Evolutionary conservation across 345 rosid genomes (phyloP), one percentile per base, ranked within the genome.

Genomic region (Euphorbia lathyris): DNA sequence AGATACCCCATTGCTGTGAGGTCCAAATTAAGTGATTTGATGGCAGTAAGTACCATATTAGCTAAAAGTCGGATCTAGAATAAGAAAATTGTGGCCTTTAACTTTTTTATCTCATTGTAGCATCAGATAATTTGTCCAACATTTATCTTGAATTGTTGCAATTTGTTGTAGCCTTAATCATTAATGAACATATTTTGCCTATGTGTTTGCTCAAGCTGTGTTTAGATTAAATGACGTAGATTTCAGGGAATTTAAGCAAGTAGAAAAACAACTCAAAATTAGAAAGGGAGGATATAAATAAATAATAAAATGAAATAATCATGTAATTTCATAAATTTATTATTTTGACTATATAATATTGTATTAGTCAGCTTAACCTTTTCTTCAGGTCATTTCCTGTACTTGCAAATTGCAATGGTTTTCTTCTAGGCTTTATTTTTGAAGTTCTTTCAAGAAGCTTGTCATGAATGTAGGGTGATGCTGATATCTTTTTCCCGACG

Each of bases 401-500:
- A 40, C 65, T 34, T 34, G 26, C 45, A 34, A 34, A 9, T 23
- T 43, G n/a, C 51, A 45, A 45, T 16, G 51, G 0, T 53, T 7
- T 55, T 64, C 8, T 61, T 53, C 9, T 50, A 23, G 20, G 32
- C 45, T 58, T 1, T 10, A 36, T 58, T 29, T 36, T 25, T 48
- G 14, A 52, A 13, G 30, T 30, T 71, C 20, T 14, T 36, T 63
- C 27, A 52, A 62, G 23, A 53, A 36, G 30, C 34, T 63, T 45
- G 32, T 70, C 26, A 38, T 71, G 70, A 52, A 72, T 75, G 85
- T 84, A 92, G 97, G 99, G 97, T 68, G 99, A 95, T 84, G 97
- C 97, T 70, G 99, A 95, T 81, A 91, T 94, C 32, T 95, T 95
- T 78, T 95, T 95, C 66, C 97, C 97, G 7, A 92, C 97, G 1